Conservation (phyloP, 805 yeast species). For the Suhomyces tanzawaensis region DNA sequence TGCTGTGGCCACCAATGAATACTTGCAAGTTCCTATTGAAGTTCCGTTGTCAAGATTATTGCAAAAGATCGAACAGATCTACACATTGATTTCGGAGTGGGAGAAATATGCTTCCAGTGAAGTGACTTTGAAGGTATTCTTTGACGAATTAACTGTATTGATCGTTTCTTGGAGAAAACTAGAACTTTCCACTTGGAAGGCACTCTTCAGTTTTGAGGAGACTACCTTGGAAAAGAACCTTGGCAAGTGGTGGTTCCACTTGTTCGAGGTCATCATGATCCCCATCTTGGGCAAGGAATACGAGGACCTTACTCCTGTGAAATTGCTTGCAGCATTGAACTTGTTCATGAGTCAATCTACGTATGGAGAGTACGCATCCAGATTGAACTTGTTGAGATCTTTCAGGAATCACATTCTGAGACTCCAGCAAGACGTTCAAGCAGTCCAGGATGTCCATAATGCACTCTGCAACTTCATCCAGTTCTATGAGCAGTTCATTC, state of each 20-base stretch:
- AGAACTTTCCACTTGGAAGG: conserved; percentile 84
- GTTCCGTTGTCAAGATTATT: conserved; percentile 77
- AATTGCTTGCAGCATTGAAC: conserved; percentile 57
- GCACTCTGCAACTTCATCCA: conserved; percentile 57
- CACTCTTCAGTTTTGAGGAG: conserved; percentile 68
- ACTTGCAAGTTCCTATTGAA: conserved; percentile 55
- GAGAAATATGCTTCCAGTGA: conserved; percentile 84
- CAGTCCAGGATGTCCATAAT: conserved; percentile 25
- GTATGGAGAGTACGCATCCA: conserved; percentile 65
- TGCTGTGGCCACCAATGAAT: conserved; percentile 60
- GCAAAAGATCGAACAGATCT: conserved; percentile 82
- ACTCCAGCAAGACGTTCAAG: conserved; percentile 16
- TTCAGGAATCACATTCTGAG: conserved; percentile 51
- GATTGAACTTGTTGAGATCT: conserved; percentile 62
- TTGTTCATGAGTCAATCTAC: conserved; percentile 73
- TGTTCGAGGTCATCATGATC: conserved; percentile 75
- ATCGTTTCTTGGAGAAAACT: conserved; percentile 89
- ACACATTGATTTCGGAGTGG: conserved; percentile 85
- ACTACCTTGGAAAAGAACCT: conserved; percentile 42
- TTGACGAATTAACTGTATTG: conserved; percentile 58
- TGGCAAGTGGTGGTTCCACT: conserved; percentile 89
- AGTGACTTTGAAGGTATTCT: conserved; percentile 57
- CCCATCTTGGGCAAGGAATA: conserved; percentile 46
- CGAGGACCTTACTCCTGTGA: conserved; percentile 16
- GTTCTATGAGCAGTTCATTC: conserved; percentile 66